phyloP scores from a whole-genome alignment of 768 basidiomycete genomes.

The Tylopilus sp. region DNA sequence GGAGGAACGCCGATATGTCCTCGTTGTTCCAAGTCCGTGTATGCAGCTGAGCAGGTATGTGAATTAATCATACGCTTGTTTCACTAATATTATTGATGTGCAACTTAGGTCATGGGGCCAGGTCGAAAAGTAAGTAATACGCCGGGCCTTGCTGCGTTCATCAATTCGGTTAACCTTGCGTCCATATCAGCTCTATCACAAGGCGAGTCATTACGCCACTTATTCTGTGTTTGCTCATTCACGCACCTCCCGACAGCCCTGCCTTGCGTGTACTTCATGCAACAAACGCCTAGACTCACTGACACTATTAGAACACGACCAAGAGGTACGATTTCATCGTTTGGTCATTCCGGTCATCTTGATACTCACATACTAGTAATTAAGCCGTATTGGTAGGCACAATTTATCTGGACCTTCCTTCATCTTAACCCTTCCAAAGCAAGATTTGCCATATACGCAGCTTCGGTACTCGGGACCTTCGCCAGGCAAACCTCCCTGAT shows the following conservation, averaged over 20 bases:
- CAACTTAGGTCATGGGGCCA: slow-evolving; percentile 72
- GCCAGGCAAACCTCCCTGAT: slow-evolving; percentile 66
- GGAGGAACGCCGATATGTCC: slow-evolving; percentile 72
- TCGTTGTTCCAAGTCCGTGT: slow-evolving; percentile 71
- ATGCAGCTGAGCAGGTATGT: slow-evolving; percentile 83
- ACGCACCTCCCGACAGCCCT: slow-evolving; percentile 47
- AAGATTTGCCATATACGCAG: slow-evolving; percentile 78
- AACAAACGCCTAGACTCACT: slow-evolving; percentile 76
- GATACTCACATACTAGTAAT: not conserved
- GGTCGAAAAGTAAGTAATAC: slow-evolving; percentile 73
- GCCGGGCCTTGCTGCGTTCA: slow-evolving; percentile 3
- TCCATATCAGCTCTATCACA: slow-evolving; percentile 66
- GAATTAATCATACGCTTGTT: not conserved
- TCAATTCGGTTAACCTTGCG: not conserved
- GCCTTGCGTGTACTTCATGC: slow-evolving; percentile 74
- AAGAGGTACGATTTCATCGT: slow-evolving; percentile 50
- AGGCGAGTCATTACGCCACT: slow-evolving; percentile 40
- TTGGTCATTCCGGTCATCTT: not conserved
- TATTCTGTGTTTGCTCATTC: not conserved
- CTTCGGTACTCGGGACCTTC: slow-evolving; percentile 74
- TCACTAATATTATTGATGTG: slow-evolving; percentile 3
- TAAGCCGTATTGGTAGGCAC: slow-evolving; percentile 45
- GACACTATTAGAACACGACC: slow-evolving; percentile 77
- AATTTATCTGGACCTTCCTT: not conserved
- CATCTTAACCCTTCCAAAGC: slow-evolving; percentile 37